A percentile compares a stretch with the other conserved stretches of the same genome.
Conservation (phyloP, 768 basidiomycete genomes). For the Cystofilobasidium macerans region DNA sequence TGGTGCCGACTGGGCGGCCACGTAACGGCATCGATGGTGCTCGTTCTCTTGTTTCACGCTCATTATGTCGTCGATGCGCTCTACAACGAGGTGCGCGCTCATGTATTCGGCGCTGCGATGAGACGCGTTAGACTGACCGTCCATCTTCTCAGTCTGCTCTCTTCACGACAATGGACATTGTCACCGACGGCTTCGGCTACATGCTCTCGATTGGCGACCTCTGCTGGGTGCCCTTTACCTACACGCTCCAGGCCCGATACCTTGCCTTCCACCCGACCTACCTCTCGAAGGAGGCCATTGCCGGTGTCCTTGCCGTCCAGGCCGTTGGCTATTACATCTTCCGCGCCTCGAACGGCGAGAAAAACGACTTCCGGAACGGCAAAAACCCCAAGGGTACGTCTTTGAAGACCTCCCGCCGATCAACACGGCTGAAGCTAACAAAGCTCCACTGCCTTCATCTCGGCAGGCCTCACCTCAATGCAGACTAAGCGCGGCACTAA, state of each 20-base stretch:
- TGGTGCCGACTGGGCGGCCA: conserved; percentile 61
- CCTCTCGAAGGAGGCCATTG: conserved; percentile 53
- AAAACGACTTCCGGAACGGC: conserved; percentile 90
- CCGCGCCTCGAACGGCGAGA: conserved; percentile 75
- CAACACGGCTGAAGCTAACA: not conserved
- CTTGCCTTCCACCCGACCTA: conserved; percentile 79
- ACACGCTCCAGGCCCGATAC: conserved; percentile 85
- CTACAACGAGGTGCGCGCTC: conserved; percentile 65
- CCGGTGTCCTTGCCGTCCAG: conserved; percentile 55
- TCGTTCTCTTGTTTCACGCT: conserved; percentile 71
- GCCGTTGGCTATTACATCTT: conserved; percentile 81
- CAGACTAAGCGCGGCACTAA: conserved; percentile 76
- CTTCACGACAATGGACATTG: conserved; percentile 94
- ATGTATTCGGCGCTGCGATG: not conserved
- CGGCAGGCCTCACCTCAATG: conserved; percentile 61
- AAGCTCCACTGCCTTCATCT: not conserved
- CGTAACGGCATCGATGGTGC: conserved; percentile 78
- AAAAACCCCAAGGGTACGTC: conserved; percentile 78
- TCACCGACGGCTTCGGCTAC: conserved; percentile 93
- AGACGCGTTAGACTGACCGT: not conserved
- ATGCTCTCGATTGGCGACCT: conserved; percentile 93
- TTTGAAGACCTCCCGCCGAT: not conserved
- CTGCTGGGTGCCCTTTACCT: conserved; percentile 73
- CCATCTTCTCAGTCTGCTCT: conserved; percentile 55
- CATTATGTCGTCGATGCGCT: conserved; percentile 78